A percentile compares a stretch with the other conserved stretches of the same genome.
phyloP scores from a whole-genome alignment of 257 asterid genomes.

The Fraxinus americana region DNA sequence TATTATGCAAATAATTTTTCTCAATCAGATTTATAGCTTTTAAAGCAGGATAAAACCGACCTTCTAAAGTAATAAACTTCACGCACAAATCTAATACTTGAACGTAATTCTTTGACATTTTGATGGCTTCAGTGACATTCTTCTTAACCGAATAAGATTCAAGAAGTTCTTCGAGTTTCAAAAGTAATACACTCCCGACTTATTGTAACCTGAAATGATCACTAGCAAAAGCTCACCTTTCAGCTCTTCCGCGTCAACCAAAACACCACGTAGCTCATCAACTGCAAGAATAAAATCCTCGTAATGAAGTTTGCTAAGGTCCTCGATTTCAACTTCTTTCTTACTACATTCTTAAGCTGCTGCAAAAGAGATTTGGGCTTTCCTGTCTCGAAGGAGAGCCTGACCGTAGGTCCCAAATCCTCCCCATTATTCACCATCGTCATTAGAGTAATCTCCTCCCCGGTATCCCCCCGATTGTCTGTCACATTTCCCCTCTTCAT shows the following conservation, averaged over 20 bases:
- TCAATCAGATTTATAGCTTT: constrained; percentile 86
- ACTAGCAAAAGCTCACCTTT: constrained; percentile 76
- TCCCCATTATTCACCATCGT: constrained; percentile 80
- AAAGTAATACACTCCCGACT: constrained; percentile 83
- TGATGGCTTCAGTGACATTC: too few relatives aligned
- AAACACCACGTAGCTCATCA: constrained; percentile 89
- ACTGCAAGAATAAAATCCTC: constrained; percentile 89
- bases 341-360: constrained; percentile 75
- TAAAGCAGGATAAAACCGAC: constrained; percentile 82
- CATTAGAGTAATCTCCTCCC: constrained; percentile 81
- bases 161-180: background rate
- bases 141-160: too few relatives aligned
- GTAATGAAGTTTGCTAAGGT: constrained; percentile 88
- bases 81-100: constrained; percentile 81
- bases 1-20: constrained; percentile 59
- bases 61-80: constrained; percentile 77
- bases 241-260: constrained; percentile 91
- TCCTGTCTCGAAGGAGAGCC: constrained; percentile 74
- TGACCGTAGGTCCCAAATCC: constrained; percentile 89
- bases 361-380: constrained; percentile 73
- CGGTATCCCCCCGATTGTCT: constrained; percentile 76
- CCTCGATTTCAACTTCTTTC: constrained; percentile 84
- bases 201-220: constrained; percentile 80
- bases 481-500: constrained; percentile 59
- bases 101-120: constrained; percentile 43